These are phyloP conservation scores for Malbranchea cinnamomea DNA, from an alignment of 2,329 filamentous ascomycete species.

Conservation along the genomic window DNA sequence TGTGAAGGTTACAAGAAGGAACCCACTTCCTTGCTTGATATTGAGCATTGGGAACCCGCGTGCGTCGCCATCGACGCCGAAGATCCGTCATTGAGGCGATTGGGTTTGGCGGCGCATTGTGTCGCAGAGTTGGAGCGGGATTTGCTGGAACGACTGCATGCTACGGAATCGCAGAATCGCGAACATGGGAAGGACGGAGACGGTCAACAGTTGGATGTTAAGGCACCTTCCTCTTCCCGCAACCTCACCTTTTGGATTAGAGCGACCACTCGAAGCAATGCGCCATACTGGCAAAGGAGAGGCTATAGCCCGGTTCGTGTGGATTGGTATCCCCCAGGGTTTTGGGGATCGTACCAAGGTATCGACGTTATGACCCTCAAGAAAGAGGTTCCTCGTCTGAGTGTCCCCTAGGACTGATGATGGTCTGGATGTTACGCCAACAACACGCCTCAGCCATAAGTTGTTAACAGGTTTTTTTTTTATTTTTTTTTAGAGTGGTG, in stretches of 20 bases:
- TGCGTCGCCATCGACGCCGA: slow-evolving; percentile 5
- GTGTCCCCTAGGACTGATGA: no score
- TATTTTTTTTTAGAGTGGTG: no score
- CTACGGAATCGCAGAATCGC: slow-evolving; percentile 1
- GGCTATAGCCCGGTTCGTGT: slow-evolving; percentile 5
- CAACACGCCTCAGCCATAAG: no score
- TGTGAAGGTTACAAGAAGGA: slow-evolving; percentile 7
- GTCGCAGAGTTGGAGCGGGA: slow-evolving; percentile 5
- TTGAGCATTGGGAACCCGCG: slow-evolving; percentile 7
- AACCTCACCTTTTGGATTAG: slow-evolving; percentile 9
- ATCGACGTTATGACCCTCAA: slow-evolving; percentile 7
- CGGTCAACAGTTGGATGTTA: neutral
- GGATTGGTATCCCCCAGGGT: slow-evolving; percentile 4
- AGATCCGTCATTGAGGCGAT: slow-evolving; percentile 6
- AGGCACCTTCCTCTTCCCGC: slow-evolving; percentile 2
- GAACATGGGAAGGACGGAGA: neutral
- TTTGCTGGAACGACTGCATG: slow-evolving; percentile 5
- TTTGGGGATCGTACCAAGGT: slow-evolving; percentile 5
- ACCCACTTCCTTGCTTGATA: slow-evolving; percentile 5
- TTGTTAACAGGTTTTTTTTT: no score
- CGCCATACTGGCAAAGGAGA: slow-evolving; percentile 8
- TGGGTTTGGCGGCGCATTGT: slow-evolving; percentile 6
- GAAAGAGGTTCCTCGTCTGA: slow-evolving; percentile 1
- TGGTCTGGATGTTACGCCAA: no score
- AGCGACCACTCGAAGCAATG: slow-evolving; percentile 3